Evolutionary conservation across 2,329 filamentous ascomycete species (phyloP).

Genomic region (Colletotrichum tofieldiae): DNA sequence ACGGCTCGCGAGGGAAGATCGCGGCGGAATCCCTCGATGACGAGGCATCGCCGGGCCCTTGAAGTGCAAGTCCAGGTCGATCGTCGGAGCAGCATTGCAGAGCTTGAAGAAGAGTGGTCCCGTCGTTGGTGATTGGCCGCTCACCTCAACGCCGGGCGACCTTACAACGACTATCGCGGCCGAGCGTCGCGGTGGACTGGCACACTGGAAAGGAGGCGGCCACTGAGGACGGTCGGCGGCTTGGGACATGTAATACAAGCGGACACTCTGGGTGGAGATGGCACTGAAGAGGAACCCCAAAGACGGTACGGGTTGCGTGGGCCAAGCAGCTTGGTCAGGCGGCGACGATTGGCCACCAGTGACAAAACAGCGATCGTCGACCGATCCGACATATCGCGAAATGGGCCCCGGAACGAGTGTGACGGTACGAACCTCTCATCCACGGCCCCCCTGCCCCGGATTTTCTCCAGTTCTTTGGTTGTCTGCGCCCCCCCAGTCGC

Average conservation of each 20-base stretch:
- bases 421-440: constrained; percentile 14
- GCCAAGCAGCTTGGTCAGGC: constrained; percentile 41
- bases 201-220: not conserved
- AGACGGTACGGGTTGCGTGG: constrained; percentile 40
- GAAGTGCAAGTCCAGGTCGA: constrained; percentile 12
- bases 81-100: constrained; percentile 10
- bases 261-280: not conserved
- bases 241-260: constrained; percentile 19
- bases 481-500: constrained; percentile 21
- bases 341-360: constrained; percentile 34
- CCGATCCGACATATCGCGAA: constrained; percentile 34
- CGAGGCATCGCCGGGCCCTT: constrained; percentile 5
- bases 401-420: constrained; percentile 30
- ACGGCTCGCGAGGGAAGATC: constrained; percentile 8
- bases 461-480: constrained; percentile 18
- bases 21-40: not conserved
- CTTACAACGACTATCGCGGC: not conserved
- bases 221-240: not conserved
- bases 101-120: constrained; percentile 9
- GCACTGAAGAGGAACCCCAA: constrained; percentile 13
- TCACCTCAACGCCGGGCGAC: constrained; percentile 8
- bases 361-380: constrained; percentile 35
- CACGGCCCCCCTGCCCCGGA: constrained; percentile 25
- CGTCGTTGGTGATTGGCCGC: constrained; percentile 5
- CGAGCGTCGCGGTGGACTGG: not conserved